Evolutionary conservation across 768 basidiomycete species (phyloP), one percentile per base, ranked within the genome.

Genomic region (Leccinum sublutescens): DNA sequence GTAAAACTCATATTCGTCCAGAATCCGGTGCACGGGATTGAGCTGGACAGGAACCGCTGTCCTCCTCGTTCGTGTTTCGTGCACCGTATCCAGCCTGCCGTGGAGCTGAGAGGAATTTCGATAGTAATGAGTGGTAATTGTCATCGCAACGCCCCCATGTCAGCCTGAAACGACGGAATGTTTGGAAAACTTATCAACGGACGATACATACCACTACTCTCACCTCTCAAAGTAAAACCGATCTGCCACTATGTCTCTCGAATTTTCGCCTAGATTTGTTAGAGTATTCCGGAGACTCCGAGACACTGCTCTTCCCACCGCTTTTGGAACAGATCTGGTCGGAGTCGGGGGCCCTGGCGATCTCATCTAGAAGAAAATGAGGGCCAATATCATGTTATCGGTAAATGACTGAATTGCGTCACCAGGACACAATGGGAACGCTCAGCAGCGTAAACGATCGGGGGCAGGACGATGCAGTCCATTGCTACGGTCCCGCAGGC

Each of bases 381-480:
- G 51, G 56, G 55, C 49, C 60, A 50, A 57, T 59, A 33, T 40
- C 36, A 45, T 63, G 56, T 40, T 55, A 52, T 59, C 56, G 38
- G 52, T 60, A 62, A 62, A 68, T 59, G 65, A 51, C 63, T 62
- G 62, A 63, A 61, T 66, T 66, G 63, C 67, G 63, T 69, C 68
- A 69, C 58, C 34, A 55, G 14, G 57, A 51, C 63, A 63, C 58
- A 62, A 58, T 38, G 47, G 57, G 50, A 53, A 61, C 45, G 38
- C 21, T 56, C 36, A 53, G 49, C 40, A 59, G 53, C 58, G 64
- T 56, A 45, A 63, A 34, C 50, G 62, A 68, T 68, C 66, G 58
- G 60, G 49, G 51, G 54, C 47, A 71, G 59, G 47, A 60, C 58
- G 54, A 64, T 53, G 60, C 45, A 52, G 45, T 57, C 67, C 57